Evolutionary conservation across 306 rosid genomes (phyloP).

Genomic region (Prinsepia uniflora): DNA sequence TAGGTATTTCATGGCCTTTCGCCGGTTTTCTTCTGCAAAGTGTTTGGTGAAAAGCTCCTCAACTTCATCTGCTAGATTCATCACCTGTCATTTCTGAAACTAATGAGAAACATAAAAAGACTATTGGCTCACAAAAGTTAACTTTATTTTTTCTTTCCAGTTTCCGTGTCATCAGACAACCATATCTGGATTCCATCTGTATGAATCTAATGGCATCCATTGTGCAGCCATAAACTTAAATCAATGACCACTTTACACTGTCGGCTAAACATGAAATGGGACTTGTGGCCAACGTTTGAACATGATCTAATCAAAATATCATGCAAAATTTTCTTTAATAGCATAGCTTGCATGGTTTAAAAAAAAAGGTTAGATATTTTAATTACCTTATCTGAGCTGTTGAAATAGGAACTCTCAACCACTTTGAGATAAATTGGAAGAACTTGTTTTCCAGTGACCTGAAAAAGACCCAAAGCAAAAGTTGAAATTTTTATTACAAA

Average conservation of each 20-base stretch:
- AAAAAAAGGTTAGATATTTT: not conserved
- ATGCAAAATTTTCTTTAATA: slow-evolving; percentile 17
- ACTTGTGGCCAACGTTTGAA: slow-evolving; percentile 48
- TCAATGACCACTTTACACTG: slow-evolving; percentile 64
- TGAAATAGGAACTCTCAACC: slow-evolving; percentile 92
- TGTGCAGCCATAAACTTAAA: slow-evolving; percentile 40
- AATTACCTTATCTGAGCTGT: slow-evolving; percentile 88
- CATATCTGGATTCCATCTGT: slow-evolving; percentile 36
- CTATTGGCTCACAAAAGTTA: slow-evolving; percentile 21
- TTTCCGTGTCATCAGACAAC: slow-evolving; percentile 50
- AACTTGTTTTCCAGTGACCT: slow-evolving; percentile 83
- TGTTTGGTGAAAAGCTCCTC: slow-evolving; percentile 72
- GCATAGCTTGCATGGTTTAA: slow-evolving; percentile 4
- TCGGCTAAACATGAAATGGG: slow-evolving; percentile 46
- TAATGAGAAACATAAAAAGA: slow-evolving; percentile 29
- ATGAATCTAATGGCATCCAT: slow-evolving; percentile 28
- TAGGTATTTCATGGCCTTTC: slow-evolving; percentile 96
- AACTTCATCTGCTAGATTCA: slow-evolving; percentile 67
- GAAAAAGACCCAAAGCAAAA: slow-evolving; percentile 23
- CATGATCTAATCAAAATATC: slow-evolving; percentile 37
- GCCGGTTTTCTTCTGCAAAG: slow-evolving; percentile 65
- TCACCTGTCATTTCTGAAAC: slow-evolving; percentile 55
- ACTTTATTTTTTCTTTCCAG: not conserved
- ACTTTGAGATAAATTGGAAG: slow-evolving; percentile 89
- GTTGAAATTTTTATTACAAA: slow-evolving; percentile 1